Conservation (phyloP, 306 rosid genomes). For the Oemleria cerasiformis region DNA sequence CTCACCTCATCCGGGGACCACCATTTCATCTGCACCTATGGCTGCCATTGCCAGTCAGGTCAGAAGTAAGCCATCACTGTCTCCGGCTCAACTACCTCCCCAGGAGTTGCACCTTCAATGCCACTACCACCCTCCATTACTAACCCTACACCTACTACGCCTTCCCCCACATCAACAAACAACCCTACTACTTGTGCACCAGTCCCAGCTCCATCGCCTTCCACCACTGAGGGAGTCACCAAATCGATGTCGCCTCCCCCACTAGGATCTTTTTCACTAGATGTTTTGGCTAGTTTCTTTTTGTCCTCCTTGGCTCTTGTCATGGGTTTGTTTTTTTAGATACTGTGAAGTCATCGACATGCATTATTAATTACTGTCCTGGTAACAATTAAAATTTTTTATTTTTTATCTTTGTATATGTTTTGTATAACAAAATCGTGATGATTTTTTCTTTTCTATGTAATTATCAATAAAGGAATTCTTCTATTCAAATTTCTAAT, state of each 20-base stretch:
- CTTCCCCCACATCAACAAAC: neutral
- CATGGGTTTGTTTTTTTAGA: neutral
- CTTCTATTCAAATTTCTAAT: too few species aligned
- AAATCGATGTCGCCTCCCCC: neutral
- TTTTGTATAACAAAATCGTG: too few species aligned
- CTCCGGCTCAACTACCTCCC: conserved; percentile 6
- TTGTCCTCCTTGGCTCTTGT: too few species aligned
- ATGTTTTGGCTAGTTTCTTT: too few species aligned
- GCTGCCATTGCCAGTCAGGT: conserved; percentile 25
- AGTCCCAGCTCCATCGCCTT: neutral
- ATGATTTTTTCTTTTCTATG: too few species aligned
- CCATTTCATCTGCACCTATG: conserved; percentile 30
- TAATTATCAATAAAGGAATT: too few species aligned
- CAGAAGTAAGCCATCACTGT: conserved; percentile 31
- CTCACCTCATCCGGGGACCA: conserved; percentile 12
- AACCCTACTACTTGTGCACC: too few species aligned
- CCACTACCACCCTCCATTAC: neutral
- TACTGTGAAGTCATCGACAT: too few species aligned
- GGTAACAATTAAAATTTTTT: too few species aligned
- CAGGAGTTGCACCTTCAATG: neutral
- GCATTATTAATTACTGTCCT: too few species aligned
- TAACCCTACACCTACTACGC: neutral
- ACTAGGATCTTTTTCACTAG: neutral
- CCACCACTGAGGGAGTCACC: conserved; percentile 8
- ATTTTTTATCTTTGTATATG: too few species aligned